Percentiles rank a stretch among this genome's conserved stretches.
These are phyloP conservation scores for Carallia brachiata DNA, from an alignment of 345 rosid genomes.

Conservation along the genomic window DNA sequence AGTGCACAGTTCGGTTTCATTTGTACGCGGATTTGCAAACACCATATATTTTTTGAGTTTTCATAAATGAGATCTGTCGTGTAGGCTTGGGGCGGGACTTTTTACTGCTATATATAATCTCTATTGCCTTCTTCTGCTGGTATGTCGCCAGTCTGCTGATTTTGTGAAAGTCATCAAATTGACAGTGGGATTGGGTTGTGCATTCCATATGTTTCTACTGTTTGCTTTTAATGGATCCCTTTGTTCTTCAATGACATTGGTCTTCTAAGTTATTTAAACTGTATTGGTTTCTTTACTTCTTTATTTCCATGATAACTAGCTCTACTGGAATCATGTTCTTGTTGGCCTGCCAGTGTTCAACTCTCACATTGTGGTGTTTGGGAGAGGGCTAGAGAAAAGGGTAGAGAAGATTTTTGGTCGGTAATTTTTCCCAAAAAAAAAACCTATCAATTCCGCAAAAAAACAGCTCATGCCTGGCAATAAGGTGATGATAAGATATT, in stretches of 20 bases:
- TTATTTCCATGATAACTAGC: no score
- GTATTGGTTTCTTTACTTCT: no score
- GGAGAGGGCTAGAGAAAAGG: no score
- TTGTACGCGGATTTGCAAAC: constrained; percentile 15
- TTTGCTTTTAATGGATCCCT: constrained; percentile 15
- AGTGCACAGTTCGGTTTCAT: constrained; percentile 37
- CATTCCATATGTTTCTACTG: constrained; percentile 12
- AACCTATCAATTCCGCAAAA: no score
- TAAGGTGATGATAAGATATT: no score
- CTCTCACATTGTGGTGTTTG: no score
- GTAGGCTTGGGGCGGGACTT: constrained; percentile 13
- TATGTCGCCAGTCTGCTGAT: constrained; percentile 5
- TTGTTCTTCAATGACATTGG: background rate
- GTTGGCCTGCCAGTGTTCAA: no score
- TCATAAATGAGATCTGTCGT: constrained; percentile 24
- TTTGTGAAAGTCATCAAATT: constrained; percentile 1
- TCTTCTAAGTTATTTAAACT: no score
- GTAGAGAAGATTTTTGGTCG: no score
- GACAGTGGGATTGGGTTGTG: constrained; percentile 21
- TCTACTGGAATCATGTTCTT: no score
- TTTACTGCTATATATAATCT: background rate
- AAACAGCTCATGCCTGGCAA: no score
- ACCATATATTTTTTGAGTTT: constrained; percentile 21
- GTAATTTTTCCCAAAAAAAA: no score
- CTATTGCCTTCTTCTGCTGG: constrained; percentile 1